Evolutionary conservation across 83 land plant species (phyloP).

Genomic region (Picea engelmannii): DNA sequence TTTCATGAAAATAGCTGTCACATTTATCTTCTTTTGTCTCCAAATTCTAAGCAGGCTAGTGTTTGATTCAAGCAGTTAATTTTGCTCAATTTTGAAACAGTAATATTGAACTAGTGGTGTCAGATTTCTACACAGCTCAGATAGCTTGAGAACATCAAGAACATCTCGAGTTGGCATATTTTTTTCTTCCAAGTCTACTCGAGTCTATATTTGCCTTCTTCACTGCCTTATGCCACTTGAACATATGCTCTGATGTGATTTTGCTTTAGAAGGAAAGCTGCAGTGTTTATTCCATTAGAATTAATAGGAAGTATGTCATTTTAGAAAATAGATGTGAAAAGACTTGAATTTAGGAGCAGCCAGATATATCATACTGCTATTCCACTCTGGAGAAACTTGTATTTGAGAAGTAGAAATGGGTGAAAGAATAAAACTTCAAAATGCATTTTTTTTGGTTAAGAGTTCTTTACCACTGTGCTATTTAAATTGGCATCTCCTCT

Average conservation of each 20-base stretch:
- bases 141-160: not conserved
- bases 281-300: not conserved
- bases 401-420: slow-evolving; percentile 8
- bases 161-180: no score
- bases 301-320: not conserved
- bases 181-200: not conserved
- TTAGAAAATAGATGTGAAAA: not conserved
- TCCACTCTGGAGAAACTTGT: not conserved
- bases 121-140: no score
- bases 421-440: not conserved
- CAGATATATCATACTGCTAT: not conserved
- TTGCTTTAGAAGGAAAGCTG: not conserved
- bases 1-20: not conserved
- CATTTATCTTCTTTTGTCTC: not conserved
- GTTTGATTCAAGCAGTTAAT: not conserved
- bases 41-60: not conserved
- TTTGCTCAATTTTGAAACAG: not conserved
- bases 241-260: not conserved
- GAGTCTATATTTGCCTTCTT: not conserved
- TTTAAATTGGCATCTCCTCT: not conserved
- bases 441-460: not conserved
- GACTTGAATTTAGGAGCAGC: not conserved
- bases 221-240: not conserved
- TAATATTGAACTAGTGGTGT: no score
- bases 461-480: not conserved